phyloP scores from a whole-genome alignment of 164 flowering plant genomes.

The Platanus orientalis region DNA sequence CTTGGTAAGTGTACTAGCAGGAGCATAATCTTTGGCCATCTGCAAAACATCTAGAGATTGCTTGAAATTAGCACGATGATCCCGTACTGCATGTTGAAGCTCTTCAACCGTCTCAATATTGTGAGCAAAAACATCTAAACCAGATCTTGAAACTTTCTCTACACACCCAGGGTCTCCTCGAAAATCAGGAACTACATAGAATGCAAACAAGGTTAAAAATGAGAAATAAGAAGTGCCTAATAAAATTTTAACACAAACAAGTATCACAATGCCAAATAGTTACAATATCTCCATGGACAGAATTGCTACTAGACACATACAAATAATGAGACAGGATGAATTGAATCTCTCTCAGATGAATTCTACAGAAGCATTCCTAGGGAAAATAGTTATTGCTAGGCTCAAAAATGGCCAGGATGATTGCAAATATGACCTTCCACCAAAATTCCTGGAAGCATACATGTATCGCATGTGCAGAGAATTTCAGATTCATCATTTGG shows the following conservation, averaged over 20 bases:
- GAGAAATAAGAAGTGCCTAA: not conserved
- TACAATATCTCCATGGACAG: not conserved
- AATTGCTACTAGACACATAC: not conserved
- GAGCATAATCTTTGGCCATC: conserved; percentile 80
- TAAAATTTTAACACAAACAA: not conserved
- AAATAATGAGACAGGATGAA: too few relatives aligned
- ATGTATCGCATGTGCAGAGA: too few relatives aligned
- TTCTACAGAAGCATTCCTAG: not conserved
- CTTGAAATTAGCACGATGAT: conserved; percentile 90
- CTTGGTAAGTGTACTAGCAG: conserved; percentile 85
- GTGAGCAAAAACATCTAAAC: conserved; percentile 93
- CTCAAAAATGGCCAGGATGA: not conserved
- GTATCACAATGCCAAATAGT: not conserved
- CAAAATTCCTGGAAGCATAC: too few relatives aligned
- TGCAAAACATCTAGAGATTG: conserved; percentile 83
- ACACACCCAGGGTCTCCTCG: conserved; percentile 79
- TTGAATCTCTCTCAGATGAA: not conserved
- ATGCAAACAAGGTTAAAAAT: not conserved
- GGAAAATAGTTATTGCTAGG: too few relatives aligned
- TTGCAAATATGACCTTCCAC: too few relatives aligned
- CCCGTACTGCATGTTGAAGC: conserved; percentile 80
- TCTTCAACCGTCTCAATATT: conserved; percentile 98
- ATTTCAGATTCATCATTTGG: not conserved
- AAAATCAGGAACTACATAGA: conserved; percentile 83
- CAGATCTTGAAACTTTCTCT: conserved; percentile 79